These are phyloP conservation scores for Cymodocea nodosa DNA, from an alignment of 116 monocot genomes.

Conservation along the genomic window DNA sequence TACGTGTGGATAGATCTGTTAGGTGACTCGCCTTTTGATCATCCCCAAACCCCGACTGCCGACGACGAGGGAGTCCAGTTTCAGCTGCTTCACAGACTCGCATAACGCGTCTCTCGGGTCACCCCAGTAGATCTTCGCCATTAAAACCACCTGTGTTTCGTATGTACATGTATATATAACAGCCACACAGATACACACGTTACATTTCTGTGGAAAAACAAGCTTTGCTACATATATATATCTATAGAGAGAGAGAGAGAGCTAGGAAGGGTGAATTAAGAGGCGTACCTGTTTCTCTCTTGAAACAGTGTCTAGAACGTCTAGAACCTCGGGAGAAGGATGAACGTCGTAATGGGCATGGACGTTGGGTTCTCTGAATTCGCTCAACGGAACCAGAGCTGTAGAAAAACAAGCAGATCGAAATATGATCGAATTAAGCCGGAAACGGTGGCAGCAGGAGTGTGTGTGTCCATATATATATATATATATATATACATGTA, in stretches of 20 bases:
- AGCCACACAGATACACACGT: too few relatives aligned
- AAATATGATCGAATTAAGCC: background rate
- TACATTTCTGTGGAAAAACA: too few relatives aligned
- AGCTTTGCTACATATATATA: too few relatives aligned
- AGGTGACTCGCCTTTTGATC: conserved; percentile 40
- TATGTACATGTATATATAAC: too few relatives aligned
- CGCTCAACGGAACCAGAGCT: conserved; percentile 68
- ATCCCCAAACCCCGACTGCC: conserved; percentile 66
- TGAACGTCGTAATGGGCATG: conserved; percentile 40
- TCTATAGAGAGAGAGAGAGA: too few relatives aligned
- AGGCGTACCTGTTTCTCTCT: conserved; percentile 13
- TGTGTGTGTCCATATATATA: background rate
- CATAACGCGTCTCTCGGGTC: conserved; percentile 68
- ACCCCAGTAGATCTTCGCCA: conserved; percentile 71
- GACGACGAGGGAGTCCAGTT: conserved; percentile 53
- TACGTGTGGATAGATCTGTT: background rate
- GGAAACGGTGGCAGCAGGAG: too few relatives aligned
- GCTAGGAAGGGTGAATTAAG: too few relatives aligned
- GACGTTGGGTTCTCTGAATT: conserved; percentile 46
- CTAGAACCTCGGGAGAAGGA: conserved; percentile 40
- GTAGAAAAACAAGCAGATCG: conserved; percentile 2
- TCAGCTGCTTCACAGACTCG: conserved; percentile 53
- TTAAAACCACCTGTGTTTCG: conserved; percentile 31
- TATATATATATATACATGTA: background rate
- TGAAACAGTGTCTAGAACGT: conserved; percentile 37